Percentiles rank a stretch among this genome's conserved stretches.
Conservation (phyloP, 208 protist genomes). For the Trichomonas tenax region DNA sequence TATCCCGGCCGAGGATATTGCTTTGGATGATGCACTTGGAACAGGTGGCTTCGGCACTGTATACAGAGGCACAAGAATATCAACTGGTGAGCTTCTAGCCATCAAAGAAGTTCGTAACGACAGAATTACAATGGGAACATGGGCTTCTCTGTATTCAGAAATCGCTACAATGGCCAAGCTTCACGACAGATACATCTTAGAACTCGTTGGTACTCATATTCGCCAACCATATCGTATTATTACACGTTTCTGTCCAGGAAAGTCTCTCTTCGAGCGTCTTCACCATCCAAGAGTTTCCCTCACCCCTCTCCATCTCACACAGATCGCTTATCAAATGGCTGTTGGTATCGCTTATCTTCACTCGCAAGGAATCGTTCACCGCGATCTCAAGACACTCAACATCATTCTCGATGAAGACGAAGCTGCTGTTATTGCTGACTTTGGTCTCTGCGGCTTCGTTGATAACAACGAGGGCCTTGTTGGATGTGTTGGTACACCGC, state of each 20-base stretch:
- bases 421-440: background rate
- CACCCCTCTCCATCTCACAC: background rate
- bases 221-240: background rate
- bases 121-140: background rate
- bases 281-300: background rate
- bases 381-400: background rate
- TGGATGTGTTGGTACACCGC: background rate
- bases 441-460: background rate
- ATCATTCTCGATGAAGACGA: background rate
- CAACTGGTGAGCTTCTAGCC: background rate
- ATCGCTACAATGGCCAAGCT: background rate
- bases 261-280: background rate
- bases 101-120: slow-evolving; percentile 17
- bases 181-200: background rate
- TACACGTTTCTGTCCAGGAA: background rate
- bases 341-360: background rate
- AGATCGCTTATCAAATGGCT: background rate
- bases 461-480: background rate
- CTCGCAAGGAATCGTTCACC: background rate
- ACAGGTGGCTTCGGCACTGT: background rate
- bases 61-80: background rate
- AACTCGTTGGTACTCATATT: slow-evolving; percentile 12
- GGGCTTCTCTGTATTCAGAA: slow-evolving; percentile 17
- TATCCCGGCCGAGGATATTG: background rate
- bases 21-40: background rate